Evolutionary conservation across 1,284 basidiomycete genomes (phyloP).

Genomic region (Ganoderma boninense): DNA sequence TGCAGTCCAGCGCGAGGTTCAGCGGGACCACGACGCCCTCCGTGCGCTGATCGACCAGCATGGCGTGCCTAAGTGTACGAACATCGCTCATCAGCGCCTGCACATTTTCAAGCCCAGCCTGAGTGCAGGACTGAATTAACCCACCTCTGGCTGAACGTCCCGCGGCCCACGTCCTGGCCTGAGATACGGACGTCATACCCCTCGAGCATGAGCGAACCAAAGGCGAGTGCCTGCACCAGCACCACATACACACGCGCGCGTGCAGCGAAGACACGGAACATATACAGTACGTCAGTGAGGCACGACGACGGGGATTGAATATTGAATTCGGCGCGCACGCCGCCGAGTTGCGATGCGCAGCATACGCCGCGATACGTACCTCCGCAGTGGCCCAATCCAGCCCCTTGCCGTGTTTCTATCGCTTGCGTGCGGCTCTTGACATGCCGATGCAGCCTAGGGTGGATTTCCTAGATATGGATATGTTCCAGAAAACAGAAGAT

Average conservation of each 20-base stretch:
- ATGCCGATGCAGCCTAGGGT: slow-evolving; percentile 81
- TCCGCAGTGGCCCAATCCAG: slow-evolving; percentile 92
- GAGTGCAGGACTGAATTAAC: slow-evolving; percentile 20
- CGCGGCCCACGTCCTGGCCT: slow-evolving; percentile 90
- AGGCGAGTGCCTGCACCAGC: slow-evolving; percentile 72
- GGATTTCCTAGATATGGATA: slow-evolving; percentile 59
- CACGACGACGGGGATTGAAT: not conserved
- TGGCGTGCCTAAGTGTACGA: slow-evolving; percentile 71
- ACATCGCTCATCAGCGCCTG: not conserved
- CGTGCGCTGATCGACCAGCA: slow-evolving; percentile 87
- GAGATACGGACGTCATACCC: slow-evolving; percentile 86
- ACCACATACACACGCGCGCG: not conserved
- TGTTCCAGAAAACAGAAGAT: not conserved
- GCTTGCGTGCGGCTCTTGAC: slow-evolving; percentile 80
- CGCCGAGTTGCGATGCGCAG: not conserved
- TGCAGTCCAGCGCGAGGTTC: slow-evolving; percentile 68
- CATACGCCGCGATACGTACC: slow-evolving; percentile 45
- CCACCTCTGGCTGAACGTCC: slow-evolving; percentile 88
- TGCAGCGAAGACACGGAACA: not conserved
- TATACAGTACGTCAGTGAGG: slow-evolving; percentile 9
- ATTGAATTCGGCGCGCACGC: not conserved
- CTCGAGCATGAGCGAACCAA: slow-evolving; percentile 83
- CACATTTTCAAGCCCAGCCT: slow-evolving; percentile 12
- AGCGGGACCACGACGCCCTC: slow-evolving; percentile 83
- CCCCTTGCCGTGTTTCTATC: slow-evolving; percentile 72